phyloP scores from a whole-genome alignment of 1,284 basidiomycete genomes.

The Nidula niveotomentosa region DNA sequence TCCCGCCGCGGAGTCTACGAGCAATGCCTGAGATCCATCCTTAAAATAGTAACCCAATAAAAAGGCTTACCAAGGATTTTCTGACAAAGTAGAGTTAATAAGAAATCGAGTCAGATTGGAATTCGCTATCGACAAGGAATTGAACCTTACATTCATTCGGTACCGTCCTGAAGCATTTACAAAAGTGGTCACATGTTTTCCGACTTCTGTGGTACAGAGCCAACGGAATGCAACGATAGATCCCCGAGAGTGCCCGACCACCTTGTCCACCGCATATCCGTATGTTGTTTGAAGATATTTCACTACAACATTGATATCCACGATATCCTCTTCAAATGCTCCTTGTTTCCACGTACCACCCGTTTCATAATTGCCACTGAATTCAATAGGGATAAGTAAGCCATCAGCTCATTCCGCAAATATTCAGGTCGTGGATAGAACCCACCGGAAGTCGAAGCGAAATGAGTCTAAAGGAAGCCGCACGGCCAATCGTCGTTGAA shows the following conservation, averaged over 20 bases:
- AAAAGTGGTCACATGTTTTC: slow-evolving; percentile 50
- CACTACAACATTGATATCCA: slow-evolving; percentile 67
- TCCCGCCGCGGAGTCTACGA: slow-evolving; percentile 33
- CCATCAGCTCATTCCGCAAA: slow-evolving; percentile 4
- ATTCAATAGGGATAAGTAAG: slow-evolving; percentile 3
- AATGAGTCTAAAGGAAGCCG: slow-evolving; percentile 78
- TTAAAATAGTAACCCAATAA: slow-evolving; percentile 2
- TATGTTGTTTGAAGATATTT: slow-evolving; percentile 52
- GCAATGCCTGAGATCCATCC: neutral
- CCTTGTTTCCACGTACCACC: slow-evolving; percentile 63
- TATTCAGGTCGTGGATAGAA: slow-evolving; percentile 4
- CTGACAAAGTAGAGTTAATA: slow-evolving; percentile 22
- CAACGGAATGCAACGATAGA: slow-evolving; percentile 65
- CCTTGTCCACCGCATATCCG: slow-evolving; percentile 64
- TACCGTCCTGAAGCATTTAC: slow-evolving; percentile 76
- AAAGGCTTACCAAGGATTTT: slow-evolving; percentile 41
- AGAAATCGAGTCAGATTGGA: neutral
- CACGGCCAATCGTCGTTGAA: slow-evolving; percentile 70
- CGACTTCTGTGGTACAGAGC: slow-evolving; percentile 61
- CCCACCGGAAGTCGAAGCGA: slow-evolving; percentile 82
- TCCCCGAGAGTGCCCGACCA: slow-evolving; percentile 77
- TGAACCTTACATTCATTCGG: slow-evolving; percentile 62
- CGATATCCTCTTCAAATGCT: slow-evolving; percentile 55
- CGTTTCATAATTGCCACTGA: slow-evolving; percentile 75
- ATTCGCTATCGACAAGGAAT: neutral